Percentiles rank a stretch among this genome's conserved stretches.
Evolutionary conservation across 371 early-diverging fungal genomes (phyloP).

Genomic region (Syncephalastrum sp.): DNA sequence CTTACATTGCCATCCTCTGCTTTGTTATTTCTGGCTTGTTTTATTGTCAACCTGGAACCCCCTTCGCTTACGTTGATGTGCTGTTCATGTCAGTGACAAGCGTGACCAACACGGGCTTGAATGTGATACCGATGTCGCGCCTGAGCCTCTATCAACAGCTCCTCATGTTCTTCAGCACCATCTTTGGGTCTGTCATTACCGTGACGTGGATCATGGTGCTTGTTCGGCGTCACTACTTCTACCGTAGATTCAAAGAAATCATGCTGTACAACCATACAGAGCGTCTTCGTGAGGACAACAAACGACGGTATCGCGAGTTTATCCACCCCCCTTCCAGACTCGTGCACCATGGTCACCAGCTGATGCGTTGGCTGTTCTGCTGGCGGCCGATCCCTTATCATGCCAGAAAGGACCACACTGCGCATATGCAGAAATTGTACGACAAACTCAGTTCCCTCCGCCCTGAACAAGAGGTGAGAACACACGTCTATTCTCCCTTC

Average conservation of each 20-base stretch:
- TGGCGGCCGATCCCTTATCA: neutral
- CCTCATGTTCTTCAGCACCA: slow-evolving; percentile 22
- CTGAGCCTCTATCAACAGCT: slow-evolving; percentile 33
- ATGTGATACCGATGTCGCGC: slow-evolving; percentile 33
- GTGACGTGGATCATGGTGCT: slow-evolving; percentile 34
- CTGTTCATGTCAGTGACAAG: slow-evolving; percentile 37
- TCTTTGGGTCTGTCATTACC: slow-evolving; percentile 31
- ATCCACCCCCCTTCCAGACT: no score
- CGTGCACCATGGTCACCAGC: no score
- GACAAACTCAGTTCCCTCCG: no score
- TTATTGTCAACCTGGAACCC: slow-evolving; percentile 31
- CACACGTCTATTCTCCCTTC: no score
- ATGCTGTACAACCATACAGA: slow-evolving; percentile 26
- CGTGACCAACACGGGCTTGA: slow-evolving; percentile 36
- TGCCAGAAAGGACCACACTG: no score
- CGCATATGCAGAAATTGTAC: no score
- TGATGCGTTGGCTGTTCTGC: neutral
- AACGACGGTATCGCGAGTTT: neutral
- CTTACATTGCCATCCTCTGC: slow-evolving; percentile 18
- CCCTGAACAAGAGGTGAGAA: no score
- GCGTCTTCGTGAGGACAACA: slow-evolving; percentile 23
- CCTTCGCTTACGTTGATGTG: slow-evolving; percentile 32
- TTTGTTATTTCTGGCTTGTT: slow-evolving; percentile 33
- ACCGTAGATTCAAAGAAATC: slow-evolving; percentile 34
- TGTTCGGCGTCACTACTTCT: slow-evolving; percentile 38